Base-by-base conservation (phyloP, 2,329 filamentous ascomycete genomes). In the Fusarium nisikadoi region DNA sequence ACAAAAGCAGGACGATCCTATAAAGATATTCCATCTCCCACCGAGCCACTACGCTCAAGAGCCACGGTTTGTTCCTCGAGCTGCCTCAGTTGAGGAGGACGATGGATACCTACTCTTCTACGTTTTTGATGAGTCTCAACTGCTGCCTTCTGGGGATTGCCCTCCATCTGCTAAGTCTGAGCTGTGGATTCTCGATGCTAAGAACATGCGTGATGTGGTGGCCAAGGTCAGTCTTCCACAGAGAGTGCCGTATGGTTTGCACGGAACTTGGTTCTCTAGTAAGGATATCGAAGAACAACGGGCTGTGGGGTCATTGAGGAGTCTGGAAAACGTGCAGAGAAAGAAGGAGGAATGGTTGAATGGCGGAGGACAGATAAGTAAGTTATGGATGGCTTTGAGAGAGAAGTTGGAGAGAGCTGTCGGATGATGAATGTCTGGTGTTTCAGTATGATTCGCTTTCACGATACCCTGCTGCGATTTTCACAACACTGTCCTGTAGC, bases 41-140 rank as follows among this genome's bases (percentile, higher is more conserved):
- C 74, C 80, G 0, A 86, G 87, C 0, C 89, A 87, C 83, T 93
- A 85, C 67, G 90, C 90, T 2, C 91, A 93, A 76, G 91, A 93
- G 78, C 87, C 90, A 3, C 86, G 89, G 2, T 93, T 93, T 67
- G 86, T 93, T 8, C 82, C 90, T 7, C 80, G 86, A 2, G 47
- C 71, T 3, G 72, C 79, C 16, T 79, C 81, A 0, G 64, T 47
- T 1, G 77, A 73, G 2, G 92, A 93, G 77, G 91, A 93, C 72
- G 89, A 91, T 70, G 91, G 92, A 0, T 93, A 86, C 80, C 81
- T 93, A 1, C 81, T 93, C 8, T 90, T 89, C 49, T 93, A 92
- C 71, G 90, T 91, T 2, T 93, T 93, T 68, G 89, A 93, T 69
- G 91, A 93, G 73, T 83, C 84, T 3, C 90, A 93, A 76, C 81